Percentiles rank a stretch among this genome's conserved stretches.
Evolutionary conservation across 345 rosid species (phyloP).

Genomic region (Aurinia saxatilis): DNA sequence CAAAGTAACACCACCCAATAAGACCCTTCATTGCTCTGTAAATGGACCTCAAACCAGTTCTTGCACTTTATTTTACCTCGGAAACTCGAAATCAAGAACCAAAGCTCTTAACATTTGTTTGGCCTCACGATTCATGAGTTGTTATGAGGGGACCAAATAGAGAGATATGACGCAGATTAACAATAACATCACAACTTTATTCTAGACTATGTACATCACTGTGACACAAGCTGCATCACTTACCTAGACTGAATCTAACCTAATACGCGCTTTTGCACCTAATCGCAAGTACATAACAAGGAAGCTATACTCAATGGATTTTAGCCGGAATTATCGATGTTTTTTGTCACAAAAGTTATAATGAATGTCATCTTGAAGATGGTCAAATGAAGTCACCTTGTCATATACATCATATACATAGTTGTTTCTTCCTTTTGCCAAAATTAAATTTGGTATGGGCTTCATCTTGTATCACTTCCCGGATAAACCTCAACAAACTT

Average conservation of each 20-base stretch:
- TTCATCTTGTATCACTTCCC: slow-evolving; percentile 61
- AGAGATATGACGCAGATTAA: background rate
- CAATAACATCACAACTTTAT: slow-evolving; percentile 4
- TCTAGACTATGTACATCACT: background rate
- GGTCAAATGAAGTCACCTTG: slow-evolving; percentile 4
- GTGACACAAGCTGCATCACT: slow-evolving; percentile 20
- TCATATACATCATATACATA: slow-evolving; percentile 26
- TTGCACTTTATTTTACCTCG: background rate
- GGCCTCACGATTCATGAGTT: background rate
- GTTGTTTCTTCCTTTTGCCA: background rate
- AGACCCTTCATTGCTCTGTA: slow-evolving; percentile 1
- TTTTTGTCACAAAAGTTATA: background rate
- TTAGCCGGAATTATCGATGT: background rate
- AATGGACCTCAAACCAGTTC: background rate
- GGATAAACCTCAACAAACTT: slow-evolving; percentile 67
- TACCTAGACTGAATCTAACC: slow-evolving; percentile 21
- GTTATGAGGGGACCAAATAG: slow-evolving; percentile 3
- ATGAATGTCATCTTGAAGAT: background rate
- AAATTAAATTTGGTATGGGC: background rate
- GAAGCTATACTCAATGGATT: background rate
- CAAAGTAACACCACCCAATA: background rate
- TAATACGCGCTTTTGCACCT: slow-evolving; percentile 11
- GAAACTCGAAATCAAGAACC: background rate
- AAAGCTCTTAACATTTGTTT: background rate
- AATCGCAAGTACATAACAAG: background rate